phyloP scores from a whole-genome alignment of 495 filamentous ascomycete species.

The Lophiostoma macrostomum region DNA sequence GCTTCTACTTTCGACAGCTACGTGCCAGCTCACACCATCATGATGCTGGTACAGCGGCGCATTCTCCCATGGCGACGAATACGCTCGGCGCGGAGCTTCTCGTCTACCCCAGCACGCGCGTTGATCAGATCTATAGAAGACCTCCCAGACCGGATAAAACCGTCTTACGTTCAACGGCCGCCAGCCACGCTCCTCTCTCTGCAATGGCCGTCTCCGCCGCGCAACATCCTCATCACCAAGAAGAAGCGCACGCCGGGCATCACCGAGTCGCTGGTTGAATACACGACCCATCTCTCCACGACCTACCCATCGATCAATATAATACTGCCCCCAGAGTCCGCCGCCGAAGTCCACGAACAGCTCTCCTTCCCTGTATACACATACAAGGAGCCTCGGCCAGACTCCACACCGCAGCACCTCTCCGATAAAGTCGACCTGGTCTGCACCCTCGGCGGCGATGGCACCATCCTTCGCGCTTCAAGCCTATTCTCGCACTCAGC shows the following conservation, averaged over 20 bases:
- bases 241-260: slow-evolving; percentile 74
- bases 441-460: slow-evolving; percentile 89
- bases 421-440: slow-evolving; percentile 79
- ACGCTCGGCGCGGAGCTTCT: slow-evolving; percentile 40
- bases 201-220: slow-evolving; percentile 83
- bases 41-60: slow-evolving; percentile 13
- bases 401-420: slow-evolving; percentile 27
- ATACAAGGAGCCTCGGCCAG: slow-evolving; percentile 10
- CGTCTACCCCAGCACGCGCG: slow-evolving; percentile 40
- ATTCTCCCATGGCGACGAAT: slow-evolving; percentile 34
- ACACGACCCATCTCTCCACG: slow-evolving; percentile 73
- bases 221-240: slow-evolving; percentile 86
- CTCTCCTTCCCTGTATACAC: slow-evolving; percentile 79
- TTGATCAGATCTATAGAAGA: slow-evolving; percentile 51
- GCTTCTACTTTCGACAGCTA: not conserved
- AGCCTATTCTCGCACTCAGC: slow-evolving; percentile 82
- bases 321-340: slow-evolving; percentile 76
- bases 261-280: slow-evolving; percentile 69
- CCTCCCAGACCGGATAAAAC: slow-evolving; percentile 55
- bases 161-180: slow-evolving; percentile 57
- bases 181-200: slow-evolving; percentile 69
- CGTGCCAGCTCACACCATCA: slow-evolving; percentile 6
- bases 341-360: slow-evolving; percentile 66
- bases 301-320: slow-evolving; percentile 80
- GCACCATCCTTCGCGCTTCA: slow-evolving; percentile 87